phyloP scores from a whole-genome alignment of 2,329 filamentous ascomycete species.

The Arthrobotrys pseudoclavata region DNA sequence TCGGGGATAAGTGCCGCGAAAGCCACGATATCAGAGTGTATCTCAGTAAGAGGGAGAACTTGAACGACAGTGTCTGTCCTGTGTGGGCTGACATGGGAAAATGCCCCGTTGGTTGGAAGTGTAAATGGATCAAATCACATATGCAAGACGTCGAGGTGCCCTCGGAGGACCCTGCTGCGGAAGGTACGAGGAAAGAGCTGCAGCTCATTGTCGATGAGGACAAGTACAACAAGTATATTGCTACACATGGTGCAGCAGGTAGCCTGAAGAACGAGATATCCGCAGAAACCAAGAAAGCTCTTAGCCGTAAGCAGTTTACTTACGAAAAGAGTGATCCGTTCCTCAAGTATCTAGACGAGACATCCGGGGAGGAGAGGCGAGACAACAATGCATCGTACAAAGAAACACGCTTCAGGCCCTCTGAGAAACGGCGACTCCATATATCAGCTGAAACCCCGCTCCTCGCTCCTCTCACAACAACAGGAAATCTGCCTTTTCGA shows the following conservation, averaged over 20 bases:
- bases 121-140: slow-evolving; percentile 88
- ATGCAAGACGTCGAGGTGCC: slow-evolving; percentile 78
- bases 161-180: slow-evolving; percentile 28
- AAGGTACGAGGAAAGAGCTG: slow-evolving; percentile 63
- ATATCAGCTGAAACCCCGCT: slow-evolving; percentile 94
- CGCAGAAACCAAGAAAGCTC: slow-evolving; percentile 77
- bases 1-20: slow-evolving; percentile 83
- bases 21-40: slow-evolving; percentile 90
- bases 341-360: slow-evolving; percentile 80
- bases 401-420: slow-evolving; percentile 89
- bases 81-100: slow-evolving; percentile 81
- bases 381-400: slow-evolving; percentile 84
- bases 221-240: slow-evolving; percentile 66
- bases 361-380: slow-evolving; percentile 70
- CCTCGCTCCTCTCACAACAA: slow-evolving; percentile 93
- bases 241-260: slow-evolving; percentile 62
- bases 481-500: slow-evolving; percentile 95
- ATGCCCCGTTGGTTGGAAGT: slow-evolving; percentile 89
- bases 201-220: slow-evolving; percentile 67
- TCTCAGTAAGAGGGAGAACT: slow-evolving; percentile 81
- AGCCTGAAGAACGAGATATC: slow-evolving; percentile 83
- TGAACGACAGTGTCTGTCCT: slow-evolving; percentile 84
- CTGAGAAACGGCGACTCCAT: slow-evolving; percentile 93
- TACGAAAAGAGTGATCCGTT: slow-evolving; percentile 82
- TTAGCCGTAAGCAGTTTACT: slow-evolving; percentile 79